phyloP scores from a whole-genome alignment of 2,329 filamentous ascomycete species.

The Trichoderma koningii region DNA sequence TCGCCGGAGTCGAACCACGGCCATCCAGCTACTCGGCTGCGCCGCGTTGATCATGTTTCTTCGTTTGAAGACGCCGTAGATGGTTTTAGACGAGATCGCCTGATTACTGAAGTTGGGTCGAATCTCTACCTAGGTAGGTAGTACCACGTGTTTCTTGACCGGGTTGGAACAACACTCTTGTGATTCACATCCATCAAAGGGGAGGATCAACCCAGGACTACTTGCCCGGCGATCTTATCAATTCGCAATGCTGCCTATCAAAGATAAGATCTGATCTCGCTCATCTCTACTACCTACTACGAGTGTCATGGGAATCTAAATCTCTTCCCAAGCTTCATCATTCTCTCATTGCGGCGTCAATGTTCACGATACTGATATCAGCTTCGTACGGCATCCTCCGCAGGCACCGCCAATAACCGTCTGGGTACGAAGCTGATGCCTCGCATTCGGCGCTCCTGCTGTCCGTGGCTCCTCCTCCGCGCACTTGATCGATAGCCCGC shows the following conservation, averaged over 20 bases:
- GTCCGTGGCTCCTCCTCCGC: conserved; percentile 7
- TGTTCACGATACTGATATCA: background rate
- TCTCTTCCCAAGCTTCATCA: no score
- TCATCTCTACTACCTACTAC: background rate
- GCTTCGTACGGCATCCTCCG: no score
- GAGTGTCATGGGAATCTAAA: no score
- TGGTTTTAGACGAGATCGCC: background rate
- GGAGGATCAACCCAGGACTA: conserved; percentile 7
- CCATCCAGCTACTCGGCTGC: background rate
- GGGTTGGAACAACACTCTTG: background rate
- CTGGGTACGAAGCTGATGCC: background rate
- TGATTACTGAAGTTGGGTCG: background rate
- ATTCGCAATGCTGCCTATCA: background rate
- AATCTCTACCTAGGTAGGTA: no score
- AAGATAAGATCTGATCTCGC: background rate
- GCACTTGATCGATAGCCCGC: conserved; percentile 14
- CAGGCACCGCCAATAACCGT: background rate
- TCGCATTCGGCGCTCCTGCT: conserved; percentile 16
- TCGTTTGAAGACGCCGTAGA: background rate
- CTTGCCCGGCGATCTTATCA: conserved; percentile 6
- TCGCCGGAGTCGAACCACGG: background rate
- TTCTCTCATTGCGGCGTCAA: background rate
- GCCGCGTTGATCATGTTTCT: conserved; percentile 6
- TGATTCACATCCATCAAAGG: background rate
- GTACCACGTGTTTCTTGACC: conserved; percentile 8